phyloP scores from a whole-genome alignment of 75 land plant genomes.

The Sequoia sempervirens region DNA sequence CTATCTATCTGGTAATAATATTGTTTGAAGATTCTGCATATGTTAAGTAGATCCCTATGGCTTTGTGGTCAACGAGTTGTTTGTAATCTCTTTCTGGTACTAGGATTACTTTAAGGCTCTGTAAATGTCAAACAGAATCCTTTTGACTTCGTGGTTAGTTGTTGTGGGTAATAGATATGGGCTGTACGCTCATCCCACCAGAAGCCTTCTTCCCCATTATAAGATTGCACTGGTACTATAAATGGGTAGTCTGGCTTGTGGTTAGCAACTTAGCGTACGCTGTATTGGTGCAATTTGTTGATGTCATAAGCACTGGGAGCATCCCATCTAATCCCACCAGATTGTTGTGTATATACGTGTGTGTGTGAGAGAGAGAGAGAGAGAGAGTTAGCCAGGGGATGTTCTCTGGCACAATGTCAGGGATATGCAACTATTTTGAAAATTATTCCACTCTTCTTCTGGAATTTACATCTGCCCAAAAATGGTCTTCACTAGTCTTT shows the following conservation, averaged over 20 bases:
- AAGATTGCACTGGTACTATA: neutral
- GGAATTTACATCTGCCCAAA: neutral
- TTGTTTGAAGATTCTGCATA: neutral
- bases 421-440: neutral
- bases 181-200: neutral
- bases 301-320: neutral
- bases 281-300: neutral
- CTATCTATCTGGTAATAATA: neutral
- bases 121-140: neutral
- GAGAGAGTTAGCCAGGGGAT: neutral
- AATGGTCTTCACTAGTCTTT: neutral
- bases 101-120: neutral
- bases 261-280: neutral
- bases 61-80: neutral
- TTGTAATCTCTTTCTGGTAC: neutral
- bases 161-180: neutral
- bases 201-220: neutral
- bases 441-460: neutral
- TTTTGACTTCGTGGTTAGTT: conserved; percentile 1
- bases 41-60: neutral
- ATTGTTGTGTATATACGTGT: too few relatives aligned
- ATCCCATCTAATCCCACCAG: neutral
- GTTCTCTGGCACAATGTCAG: conserved; percentile 1
- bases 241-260: neutral
- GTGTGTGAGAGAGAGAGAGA: neutral